Evolutionary conservation across 2,329 filamentous ascomycete genomes (phyloP), one percentile per base, ranked within the genome.

Genomic region (Ceratocystis diversiconidia): DNA sequence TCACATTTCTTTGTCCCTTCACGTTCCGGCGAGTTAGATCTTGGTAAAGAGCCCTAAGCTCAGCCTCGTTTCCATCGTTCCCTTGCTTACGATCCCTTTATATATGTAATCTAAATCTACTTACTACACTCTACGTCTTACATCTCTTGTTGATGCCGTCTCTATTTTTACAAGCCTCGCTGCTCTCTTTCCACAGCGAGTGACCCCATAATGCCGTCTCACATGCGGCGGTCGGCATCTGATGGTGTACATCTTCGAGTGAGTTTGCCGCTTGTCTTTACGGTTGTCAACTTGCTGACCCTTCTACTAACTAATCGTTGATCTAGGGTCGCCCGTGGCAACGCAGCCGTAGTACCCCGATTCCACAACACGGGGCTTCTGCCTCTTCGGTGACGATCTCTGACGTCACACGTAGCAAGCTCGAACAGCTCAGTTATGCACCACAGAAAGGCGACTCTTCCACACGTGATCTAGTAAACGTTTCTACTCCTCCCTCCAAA

Each of bases 341-440:
- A 70, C 78, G 82, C 70, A 79, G 80, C 36, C 80, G 78, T 69
- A 83, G 79, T 71, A 77, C 63, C 2, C 66, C 66, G 10, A 67
- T 60, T 36, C 44, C 30, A 17, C 63, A 65, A 22, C 43, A 65
- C 17, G 17, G 43, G 17, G 36, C 15, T 43, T 12, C 61, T 43
- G 17, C 60, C 48, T 41, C 36, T 22, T 44, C 62, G 6, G 36
- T 67, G 10, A 75, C 80, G 19, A 76, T 84, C 12, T 86, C 84
- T 48, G 78, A 82, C 41, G 77, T 76, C 7, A 85, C 84, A 10
- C 86, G 82, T 71, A 82, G 76, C 68, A 87, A 86, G 70, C 76
- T 87, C 41, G 81, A 79, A 67, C 74, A 75, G 41, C 83, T 82
- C 71, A 81, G 82, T 65, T 86, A 84, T 69, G 76, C 78, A 63